Evolutionary conservation across 768 basidiomycete species (phyloP), one percentile per base, ranked within the genome.

Genomic region (Macrolepiota albuminosa): DNA sequence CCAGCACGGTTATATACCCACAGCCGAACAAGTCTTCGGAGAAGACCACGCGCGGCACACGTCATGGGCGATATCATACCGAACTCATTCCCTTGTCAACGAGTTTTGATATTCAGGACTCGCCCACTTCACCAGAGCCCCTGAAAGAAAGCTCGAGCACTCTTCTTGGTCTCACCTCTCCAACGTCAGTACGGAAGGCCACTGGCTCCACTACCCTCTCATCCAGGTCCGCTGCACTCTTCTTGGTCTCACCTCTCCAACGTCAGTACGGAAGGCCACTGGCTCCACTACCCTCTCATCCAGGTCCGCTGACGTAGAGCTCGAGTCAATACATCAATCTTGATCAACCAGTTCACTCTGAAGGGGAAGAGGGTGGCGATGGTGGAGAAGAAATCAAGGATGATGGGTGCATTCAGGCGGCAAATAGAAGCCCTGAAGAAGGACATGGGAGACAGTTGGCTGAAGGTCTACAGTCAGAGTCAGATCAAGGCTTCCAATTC

Each of bases 391-490:
- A 67, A 31, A 67, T 68, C 29, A 75, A 78, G 67, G 70, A 81
- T 60, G 79, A 83, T 62, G 88, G 81, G 92, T 59, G 81, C 85
- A 47, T 92, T 89, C 70, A 80, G 93, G 50, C 82, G 83, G 58
- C 81, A 81, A 66, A 88, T 95, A 54, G 93, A 95, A 76, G 87
- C 87, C 18, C 67, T 95, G 70, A 86, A 91, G 71, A 80, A 84
- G 60, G 93, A 95, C 67, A 93, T 95, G 80, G 93, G 93, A 2
- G 93, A 95, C 26, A 85, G 86, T 10, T 95, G 91, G 92, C 67
- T 95, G 67, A 89, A 88, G 71, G 91, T 94, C 37, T 86, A 89
- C 66, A 89, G 84, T 60, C 87, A 90, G 75, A 85, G 84, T 43
- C 67, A 71, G 57, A 58, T 68, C 55, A 66, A 62, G 64, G 56